Conservation (phyloP, 148 eudicot species). For the Cornus controversa region DNA sequence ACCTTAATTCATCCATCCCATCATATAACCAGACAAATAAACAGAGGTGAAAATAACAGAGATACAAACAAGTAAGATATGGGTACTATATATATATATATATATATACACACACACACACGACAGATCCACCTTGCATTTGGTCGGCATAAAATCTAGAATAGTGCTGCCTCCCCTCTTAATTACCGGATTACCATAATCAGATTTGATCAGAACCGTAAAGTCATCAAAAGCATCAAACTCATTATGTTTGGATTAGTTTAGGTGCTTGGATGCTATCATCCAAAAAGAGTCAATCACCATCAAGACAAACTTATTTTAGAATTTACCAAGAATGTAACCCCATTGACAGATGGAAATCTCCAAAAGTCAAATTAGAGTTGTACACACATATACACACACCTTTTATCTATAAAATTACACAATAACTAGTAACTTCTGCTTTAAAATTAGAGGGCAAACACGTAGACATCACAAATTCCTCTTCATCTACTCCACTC, state of each 20-base stretch:
- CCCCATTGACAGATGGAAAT: neutral
- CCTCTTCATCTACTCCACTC: slow-evolving; percentile 46
- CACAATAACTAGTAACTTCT: neutral
- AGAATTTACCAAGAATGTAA: neutral
- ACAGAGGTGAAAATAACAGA: neutral
- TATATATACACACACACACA: too few relatives aligned
- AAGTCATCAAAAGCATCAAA: neutral
- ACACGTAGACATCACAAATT: neutral
- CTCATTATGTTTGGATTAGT: neutral
- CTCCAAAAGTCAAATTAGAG: neutral
- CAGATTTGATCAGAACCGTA: neutral
- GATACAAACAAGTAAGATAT: too few relatives aligned
- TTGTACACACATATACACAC: neutral
- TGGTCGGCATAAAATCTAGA: neutral
- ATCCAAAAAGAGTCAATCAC: neutral
- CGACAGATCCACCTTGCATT: slow-evolving; percentile 7
- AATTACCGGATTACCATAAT: neutral
- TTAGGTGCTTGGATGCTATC: neutral
- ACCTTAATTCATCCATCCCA: slow-evolving; percentile 12
- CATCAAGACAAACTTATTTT: neutral
- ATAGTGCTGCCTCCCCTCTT: neutral
- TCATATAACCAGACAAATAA: slow-evolving; percentile 5
- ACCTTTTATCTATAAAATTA: neutral
- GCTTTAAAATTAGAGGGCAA: slow-evolving; percentile 12
- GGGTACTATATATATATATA: too few relatives aligned